phyloP scores from a whole-genome alignment of 2,329 filamentous ascomycete genomes.

The Xylariaceae sp. region DNA sequence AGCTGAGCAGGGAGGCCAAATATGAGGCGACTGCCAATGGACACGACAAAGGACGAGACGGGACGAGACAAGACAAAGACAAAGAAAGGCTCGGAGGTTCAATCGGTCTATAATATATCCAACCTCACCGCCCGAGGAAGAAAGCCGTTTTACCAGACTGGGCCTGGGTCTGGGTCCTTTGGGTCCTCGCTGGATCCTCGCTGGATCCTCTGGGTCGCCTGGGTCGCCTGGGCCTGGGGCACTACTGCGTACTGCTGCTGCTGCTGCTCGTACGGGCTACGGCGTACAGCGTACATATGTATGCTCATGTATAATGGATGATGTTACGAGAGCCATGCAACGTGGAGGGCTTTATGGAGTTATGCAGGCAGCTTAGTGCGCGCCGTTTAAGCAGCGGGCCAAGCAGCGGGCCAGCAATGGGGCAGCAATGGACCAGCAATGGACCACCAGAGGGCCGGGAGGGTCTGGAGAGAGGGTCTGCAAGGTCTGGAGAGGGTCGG shows the following conservation, averaged over 20 bases:
- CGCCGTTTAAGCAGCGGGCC: conserved; percentile 12
- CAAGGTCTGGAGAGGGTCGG: too few relatives aligned
- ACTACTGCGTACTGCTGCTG: too few relatives aligned
- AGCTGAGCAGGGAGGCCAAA: background rate
- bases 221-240: too few relatives aligned
- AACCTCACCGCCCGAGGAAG: conserved; percentile 8
- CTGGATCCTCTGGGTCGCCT: too few relatives aligned
- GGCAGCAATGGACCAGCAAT: too few relatives aligned
- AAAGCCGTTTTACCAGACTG: background rate
- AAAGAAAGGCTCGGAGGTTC: background rate
- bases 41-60: background rate
- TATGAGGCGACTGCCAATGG: background rate
- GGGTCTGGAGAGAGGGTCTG: too few relatives aligned
- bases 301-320: conserved; percentile 4
- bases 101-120: conserved; percentile 8
- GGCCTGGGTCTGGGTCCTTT: background rate
- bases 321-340: conserved; percentile 13
- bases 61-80: background rate
- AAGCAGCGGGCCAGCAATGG: conserved; percentile 8
- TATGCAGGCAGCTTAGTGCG: conserved; percentile 13
- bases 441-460: too few relatives aligned
- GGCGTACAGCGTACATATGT: too few relatives aligned
- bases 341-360: conserved; percentile 3
- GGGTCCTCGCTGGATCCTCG: too few relatives aligned
- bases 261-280: too few relatives aligned